A percentile compares a stretch with the other conserved stretches of the same genome.
These are phyloP conservation scores for Scenedesmus sp. DNA, from an alignment of 163 green algal species.

Conservation along the genomic window DNA sequence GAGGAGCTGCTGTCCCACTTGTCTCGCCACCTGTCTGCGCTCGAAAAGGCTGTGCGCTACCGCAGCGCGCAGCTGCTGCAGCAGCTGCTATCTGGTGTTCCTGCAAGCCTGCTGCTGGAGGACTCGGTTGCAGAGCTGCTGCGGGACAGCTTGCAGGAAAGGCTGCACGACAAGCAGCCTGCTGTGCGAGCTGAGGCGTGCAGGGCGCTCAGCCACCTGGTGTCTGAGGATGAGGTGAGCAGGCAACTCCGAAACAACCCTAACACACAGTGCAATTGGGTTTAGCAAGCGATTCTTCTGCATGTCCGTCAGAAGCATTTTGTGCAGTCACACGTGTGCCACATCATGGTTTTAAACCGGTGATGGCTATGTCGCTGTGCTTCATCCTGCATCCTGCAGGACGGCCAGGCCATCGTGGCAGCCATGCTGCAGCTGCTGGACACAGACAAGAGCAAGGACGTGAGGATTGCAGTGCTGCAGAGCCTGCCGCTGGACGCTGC, in stretches of 20 bases:
- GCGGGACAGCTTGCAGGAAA: neutral
- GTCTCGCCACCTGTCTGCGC: neutral
- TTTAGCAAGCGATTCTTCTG: neutral
- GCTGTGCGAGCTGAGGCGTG: conserved; percentile 18
- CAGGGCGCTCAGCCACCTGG: neutral
- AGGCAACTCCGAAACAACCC: neutral
- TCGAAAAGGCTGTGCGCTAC: conserved; percentile 36
- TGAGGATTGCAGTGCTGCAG: conserved; percentile 37
- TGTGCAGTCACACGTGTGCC: neutral
- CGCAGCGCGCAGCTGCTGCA: conserved; percentile 20
- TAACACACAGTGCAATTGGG: neutral
- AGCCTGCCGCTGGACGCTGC: conserved; percentile 23
- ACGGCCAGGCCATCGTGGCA: neutral
- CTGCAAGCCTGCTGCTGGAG: conserved; percentile 56
- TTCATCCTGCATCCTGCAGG: neutral
- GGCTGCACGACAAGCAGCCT: conserved; percentile 43
- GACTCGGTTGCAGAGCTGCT: conserved; percentile 64
- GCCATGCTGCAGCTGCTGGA: neutral
- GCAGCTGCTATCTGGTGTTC: conserved; percentile 17
- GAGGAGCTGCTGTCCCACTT: conserved; percentile 48
- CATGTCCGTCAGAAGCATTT: neutral
- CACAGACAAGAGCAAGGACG: conserved; percentile 48
- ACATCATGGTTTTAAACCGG: neutral
- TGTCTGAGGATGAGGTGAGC: conserved; percentile 4
- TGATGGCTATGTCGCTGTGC: neutral